These are phyloP conservation scores for Dactylonectria estremocensis DNA, from an alignment of 2,329 filamentous ascomycete genomes.

Conservation along the genomic window DNA sequence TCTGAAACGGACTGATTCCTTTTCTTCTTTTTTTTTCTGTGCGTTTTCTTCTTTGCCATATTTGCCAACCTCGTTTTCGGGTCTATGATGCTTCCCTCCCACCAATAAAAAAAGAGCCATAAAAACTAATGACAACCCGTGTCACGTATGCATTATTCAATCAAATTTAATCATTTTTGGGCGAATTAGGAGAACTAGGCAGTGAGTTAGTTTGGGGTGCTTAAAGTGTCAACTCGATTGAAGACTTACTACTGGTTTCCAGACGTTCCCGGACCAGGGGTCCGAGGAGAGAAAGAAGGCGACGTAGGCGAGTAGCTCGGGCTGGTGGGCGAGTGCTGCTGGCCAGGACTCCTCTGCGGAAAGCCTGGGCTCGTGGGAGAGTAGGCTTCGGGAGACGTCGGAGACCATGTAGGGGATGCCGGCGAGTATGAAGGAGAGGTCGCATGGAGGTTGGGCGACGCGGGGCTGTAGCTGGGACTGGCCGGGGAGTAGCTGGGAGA, in stretches of 20 bases:
- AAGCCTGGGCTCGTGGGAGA: slow-evolving; percentile 76
- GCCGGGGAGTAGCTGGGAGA: slow-evolving; percentile 82
- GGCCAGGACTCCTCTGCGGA: slow-evolving; percentile 65
- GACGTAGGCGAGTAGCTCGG: slow-evolving; percentile 80
- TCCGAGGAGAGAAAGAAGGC: slow-evolving; percentile 62
- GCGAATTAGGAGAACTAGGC: slow-evolving; percentile 61
- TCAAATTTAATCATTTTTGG: slow-evolving; percentile 58
- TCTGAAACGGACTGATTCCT: slow-evolving; percentile 26
- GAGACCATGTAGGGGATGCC: slow-evolving; percentile 83
- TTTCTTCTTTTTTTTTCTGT: slow-evolving; percentile 32
- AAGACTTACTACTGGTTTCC: slow-evolving; percentile 60
- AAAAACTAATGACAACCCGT: slow-evolving; percentile 49
- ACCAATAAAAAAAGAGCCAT: slow-evolving; percentile 43
- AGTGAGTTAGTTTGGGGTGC: slow-evolving; percentile 45
- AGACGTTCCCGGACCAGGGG: slow-evolving; percentile 60
- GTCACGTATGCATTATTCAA: slow-evolving; percentile 54
- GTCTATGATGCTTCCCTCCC: slow-evolving; percentile 49
- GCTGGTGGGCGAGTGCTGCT: slow-evolving; percentile 75
- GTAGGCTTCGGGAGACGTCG: slow-evolving; percentile 77
- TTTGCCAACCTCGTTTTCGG: slow-evolving; percentile 42
- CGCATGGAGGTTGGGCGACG: slow-evolving; percentile 69
- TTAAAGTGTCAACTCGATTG: neutral
- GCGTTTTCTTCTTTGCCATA: slow-evolving; percentile 40
- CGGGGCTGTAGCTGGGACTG: slow-evolving; percentile 81
- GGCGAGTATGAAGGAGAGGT: slow-evolving; percentile 77